Evolutionary conservation across 108 stramenopile genomes (phyloP).

Genomic region (Nitzschia inconspicua): DNA sequence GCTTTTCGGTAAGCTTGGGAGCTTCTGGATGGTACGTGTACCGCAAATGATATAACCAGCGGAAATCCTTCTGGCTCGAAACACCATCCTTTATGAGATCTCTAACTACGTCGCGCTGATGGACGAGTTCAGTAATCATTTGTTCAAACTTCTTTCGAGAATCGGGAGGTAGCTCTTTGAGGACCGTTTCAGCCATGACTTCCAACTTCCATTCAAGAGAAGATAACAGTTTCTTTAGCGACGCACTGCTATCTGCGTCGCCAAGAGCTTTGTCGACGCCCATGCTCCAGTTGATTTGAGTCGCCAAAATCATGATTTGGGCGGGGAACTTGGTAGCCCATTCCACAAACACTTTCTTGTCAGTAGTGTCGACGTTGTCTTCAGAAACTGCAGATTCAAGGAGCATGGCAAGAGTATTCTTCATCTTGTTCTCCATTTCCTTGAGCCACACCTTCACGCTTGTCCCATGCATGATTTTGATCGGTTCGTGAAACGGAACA

Average conservation of each 20-base stretch:
- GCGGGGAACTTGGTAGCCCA: conserved; percentile 92
- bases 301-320: conserved; percentile 94
- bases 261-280: conserved; percentile 79
- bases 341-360: conserved; percentile 62
- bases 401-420: conserved; percentile 84
- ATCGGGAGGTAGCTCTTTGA: conserved; percentile 80
- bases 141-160: conserved; percentile 96
- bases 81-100: conserved; percentile 74
- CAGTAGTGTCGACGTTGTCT: conserved; percentile 38
- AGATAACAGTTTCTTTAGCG: conserved; percentile 41
- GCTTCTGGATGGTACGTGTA: conserved; percentile 82
- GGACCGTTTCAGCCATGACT: conserved; percentile 90
- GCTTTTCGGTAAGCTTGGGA: conserved; percentile 65
- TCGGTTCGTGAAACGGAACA: conserved; percentile 70
- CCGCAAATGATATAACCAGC: conserved; percentile 92
- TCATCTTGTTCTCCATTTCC: conserved; percentile 88
- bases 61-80: conserved; percentile 69
- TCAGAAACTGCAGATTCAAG: conserved; percentile 77
- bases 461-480: conserved; percentile 59
- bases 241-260: conserved; percentile 32
- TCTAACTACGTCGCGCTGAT: conserved; percentile 94
- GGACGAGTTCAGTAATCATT: conserved; percentile 97
- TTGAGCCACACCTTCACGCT: conserved; percentile 94
- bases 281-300: conserved; percentile 91
- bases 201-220: conserved; percentile 74